These are phyloP conservation scores for Silene latifolia DNA, from an alignment of 148 eudicot species.

Conservation along the genomic window DNA sequence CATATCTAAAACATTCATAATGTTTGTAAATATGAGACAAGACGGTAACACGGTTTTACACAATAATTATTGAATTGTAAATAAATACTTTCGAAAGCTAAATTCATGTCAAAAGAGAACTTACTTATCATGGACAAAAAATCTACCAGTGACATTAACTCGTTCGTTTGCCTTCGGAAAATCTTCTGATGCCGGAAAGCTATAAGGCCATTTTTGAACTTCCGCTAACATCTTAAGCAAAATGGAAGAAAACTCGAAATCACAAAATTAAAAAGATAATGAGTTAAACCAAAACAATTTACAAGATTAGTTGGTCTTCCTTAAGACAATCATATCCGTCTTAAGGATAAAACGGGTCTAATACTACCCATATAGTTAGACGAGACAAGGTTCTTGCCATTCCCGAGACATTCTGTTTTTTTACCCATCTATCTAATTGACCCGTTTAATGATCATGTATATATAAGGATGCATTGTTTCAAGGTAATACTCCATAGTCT, in stretches of 20 bases:
- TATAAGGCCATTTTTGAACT: conserved; percentile 70
- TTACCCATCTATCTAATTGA: too few relatives aligned
- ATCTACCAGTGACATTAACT: conserved; percentile 55
- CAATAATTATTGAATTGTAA: too few relatives aligned
- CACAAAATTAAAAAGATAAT: not conserved
- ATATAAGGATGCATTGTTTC: too few relatives aligned
- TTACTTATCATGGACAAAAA: conserved; percentile 69
- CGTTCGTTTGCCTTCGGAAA: conserved; percentile 62
- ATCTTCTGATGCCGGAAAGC: conserved; percentile 78
- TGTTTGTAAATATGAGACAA: not conserved
- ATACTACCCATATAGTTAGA: too few relatives aligned
- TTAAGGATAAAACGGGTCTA: too few relatives aligned
- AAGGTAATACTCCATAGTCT: too few relatives aligned
- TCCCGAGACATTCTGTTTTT: too few relatives aligned
- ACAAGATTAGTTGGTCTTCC: not conserved
- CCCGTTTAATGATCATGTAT: too few relatives aligned
- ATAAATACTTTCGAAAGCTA: not conserved
- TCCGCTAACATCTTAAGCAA: conserved; percentile 53
- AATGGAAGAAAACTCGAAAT: not conserved
- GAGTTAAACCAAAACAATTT: not conserved
- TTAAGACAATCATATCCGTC: too few relatives aligned
- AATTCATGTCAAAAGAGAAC: not conserved
- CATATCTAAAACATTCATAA: conserved; percentile 34
- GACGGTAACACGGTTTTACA: too few relatives aligned
- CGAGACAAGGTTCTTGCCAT: too few relatives aligned